Conservation (phyloP, 2,329 filamentous ascomycete genomes). For the Blastomyces percursus region DNA sequence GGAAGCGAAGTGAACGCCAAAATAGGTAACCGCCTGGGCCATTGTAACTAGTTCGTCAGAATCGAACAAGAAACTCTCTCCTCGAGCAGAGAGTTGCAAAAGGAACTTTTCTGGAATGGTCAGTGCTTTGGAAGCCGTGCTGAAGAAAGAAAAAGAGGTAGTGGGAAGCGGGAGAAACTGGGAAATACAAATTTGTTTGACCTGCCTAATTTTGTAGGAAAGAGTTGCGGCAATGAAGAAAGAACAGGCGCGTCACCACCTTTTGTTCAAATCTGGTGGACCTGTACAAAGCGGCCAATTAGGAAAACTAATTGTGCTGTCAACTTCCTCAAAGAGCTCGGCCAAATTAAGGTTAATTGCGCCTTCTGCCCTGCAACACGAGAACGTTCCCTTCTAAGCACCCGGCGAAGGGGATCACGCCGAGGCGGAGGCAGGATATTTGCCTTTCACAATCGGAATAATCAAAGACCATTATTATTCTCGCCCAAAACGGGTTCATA, state of each 20-base stretch:
- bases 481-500: not conserved
- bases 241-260: not conserved
- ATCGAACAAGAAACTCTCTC: not conserved
- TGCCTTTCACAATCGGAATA: not conserved
- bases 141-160: not conserved
- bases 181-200: not conserved
- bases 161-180: too few relatives aligned
- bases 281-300: not conserved
- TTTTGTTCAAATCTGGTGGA: not conserved
- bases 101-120: not conserved
- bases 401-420: not conserved
- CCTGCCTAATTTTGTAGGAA: not conserved
- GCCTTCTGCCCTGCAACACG: not conserved
- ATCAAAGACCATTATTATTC: too few relatives aligned
- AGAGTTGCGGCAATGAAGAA: not conserved
- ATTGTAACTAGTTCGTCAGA: not conserved
- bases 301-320: not conserved
- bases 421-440: not conserved
- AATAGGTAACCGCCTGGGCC: constrained; percentile 3
- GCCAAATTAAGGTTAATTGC: constrained; percentile 3
- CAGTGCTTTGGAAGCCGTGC: not conserved
- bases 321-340: not conserved
- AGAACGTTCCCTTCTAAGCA: not conserved
- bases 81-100: not conserved
- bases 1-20: not conserved